Evolutionary conservation across 2,329 filamentous ascomycete species (phyloP), one percentile per base, ranked within the genome.

Genomic region (Rhexocercosporidium sp.): DNA sequence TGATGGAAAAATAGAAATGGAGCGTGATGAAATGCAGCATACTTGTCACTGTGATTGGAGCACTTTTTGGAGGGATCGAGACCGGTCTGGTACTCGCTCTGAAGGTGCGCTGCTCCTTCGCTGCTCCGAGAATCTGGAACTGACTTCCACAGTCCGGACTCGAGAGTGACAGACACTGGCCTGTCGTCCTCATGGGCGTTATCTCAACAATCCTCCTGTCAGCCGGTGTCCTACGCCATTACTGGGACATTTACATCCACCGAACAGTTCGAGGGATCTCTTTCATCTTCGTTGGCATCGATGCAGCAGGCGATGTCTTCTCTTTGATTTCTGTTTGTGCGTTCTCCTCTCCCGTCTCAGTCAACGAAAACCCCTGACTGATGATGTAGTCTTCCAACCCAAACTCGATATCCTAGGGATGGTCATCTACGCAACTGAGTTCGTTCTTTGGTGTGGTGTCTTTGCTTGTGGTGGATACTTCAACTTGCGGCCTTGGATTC

Each of bases 251-350:
- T 25, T 91, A 86, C 73, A 75, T 82, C 1, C 85, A 91, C 70
- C 83, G 86, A 7, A 91, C 89, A 0, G 90, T 92, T 1, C 82
- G 88, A 16, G 90, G 90, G 8, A 92, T 92, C 46, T 91, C 89
- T 0, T 92, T 92, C 76, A 79, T 91, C 2, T 93, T 93, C 70
- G 89, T 91, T 0, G 87, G 81, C 1, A 90, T 92, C 51, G 90
- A 92, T 77, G 90, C 89, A 0, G 81, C 87, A 0, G 90, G 90
- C 0, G 90, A 92, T 75, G 75, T 92, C 3, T 89, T 89, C 63
- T 92, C 89, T 0, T 79, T 92, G 0, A 75, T 89, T 2, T 90
- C 89, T 0, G 81, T 92, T 18, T 79, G 79, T 81, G 69, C 67
- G 79, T 77, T 20, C 29, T 18, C 29, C 8, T 49, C 12, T 16